Base-by-base conservation (phyloP, 495 filamentous ascomycete genomes). In the Penicillium ucsense region DNA sequence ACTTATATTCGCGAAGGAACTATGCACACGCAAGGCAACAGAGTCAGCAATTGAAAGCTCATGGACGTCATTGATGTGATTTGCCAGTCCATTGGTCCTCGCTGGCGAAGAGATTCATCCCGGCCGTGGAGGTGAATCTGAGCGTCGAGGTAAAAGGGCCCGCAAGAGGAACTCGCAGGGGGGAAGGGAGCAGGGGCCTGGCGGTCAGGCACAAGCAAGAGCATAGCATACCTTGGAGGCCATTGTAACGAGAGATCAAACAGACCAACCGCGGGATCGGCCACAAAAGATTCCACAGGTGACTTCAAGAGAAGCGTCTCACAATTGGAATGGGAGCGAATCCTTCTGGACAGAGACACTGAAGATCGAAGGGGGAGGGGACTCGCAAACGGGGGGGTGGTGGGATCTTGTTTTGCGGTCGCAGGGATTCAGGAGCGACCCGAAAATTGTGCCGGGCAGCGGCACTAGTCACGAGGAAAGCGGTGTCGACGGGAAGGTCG, bases 1-100 rank as follows among this genome's bases (percentile, higher is more conserved):
- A 71, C 73, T 98, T 98, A 74, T 98, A 98, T 72, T 98, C 92
- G 82, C 92, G 79, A 57, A 96, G 78, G 69, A 96, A 96, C 88
- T 97, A 42, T 39, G 9, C 20, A 20, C 20, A 1, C 20, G 8
- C 8, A 49, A 41, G 30, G 40, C 11, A 27, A 10, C 30, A 5
- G 6, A 40, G 43, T 61, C 41, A 56, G 55, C 49, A 31, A 52
- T 54, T 53, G 49, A n/a, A 36, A 11, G 35, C 20, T 20, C 20
- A 20, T 20, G 1, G 20, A 20, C 20, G 20, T 20, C 20, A 20
- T 20, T 20, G 20, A 20, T 20, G 2, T 20, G 20, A 20, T 20
- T 20, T 20, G 20, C 20, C 20, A 20, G 20, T 20, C 20, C 1
- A 20, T 20, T 20, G 20, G 20, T 20, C 20, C 20, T 20, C 20